Conservation (phyloP, 768 basidiomycete species). For the Boletellus ananas region DNA sequence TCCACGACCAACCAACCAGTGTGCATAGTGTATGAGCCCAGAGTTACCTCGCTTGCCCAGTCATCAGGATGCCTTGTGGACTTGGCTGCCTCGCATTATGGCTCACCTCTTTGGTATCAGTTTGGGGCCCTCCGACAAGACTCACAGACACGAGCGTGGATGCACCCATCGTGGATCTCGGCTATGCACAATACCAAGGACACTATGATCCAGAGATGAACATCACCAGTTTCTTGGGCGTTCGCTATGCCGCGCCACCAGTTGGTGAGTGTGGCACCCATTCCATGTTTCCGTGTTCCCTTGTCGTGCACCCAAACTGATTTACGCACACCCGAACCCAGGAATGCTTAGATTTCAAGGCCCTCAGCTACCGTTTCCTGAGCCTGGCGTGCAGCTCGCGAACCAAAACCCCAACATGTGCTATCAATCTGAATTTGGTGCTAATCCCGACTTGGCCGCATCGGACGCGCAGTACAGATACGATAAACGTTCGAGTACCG, state of each 20-base stretch:
- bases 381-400: constrained; percentile 24
- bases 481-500: constrained; percentile 8
- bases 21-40: too few species aligned
- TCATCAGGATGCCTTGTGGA: constrained; percentile 1
- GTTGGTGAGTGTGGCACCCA: constrained; percentile 31
- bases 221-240: constrained; percentile 23
- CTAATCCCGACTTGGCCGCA: constrained; percentile 1
- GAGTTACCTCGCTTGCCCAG: too few species aligned
- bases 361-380: constrained; percentile 22
- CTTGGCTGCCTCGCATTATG: background rate
- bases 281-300: too few species aligned
- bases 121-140: background rate
- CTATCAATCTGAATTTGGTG: constrained; percentile 16
- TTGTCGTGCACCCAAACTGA: background rate
- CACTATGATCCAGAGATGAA: constrained; percentile 17
- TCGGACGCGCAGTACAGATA: constrained; percentile 3
- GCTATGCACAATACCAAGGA: constrained; percentile 31
- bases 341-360: constrained; percentile 27
- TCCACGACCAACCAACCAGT: too few species aligned
- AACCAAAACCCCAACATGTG: constrained; percentile 26
- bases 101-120: background rate
- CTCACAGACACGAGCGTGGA: background rate
- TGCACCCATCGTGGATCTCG: constrained; percentile 23
- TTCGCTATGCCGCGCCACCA: constrained; percentile 49
- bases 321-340: background rate